phyloP scores from a whole-genome alignment of 2,329 filamentous ascomycete species.

The Penicillium polonicum region DNA sequence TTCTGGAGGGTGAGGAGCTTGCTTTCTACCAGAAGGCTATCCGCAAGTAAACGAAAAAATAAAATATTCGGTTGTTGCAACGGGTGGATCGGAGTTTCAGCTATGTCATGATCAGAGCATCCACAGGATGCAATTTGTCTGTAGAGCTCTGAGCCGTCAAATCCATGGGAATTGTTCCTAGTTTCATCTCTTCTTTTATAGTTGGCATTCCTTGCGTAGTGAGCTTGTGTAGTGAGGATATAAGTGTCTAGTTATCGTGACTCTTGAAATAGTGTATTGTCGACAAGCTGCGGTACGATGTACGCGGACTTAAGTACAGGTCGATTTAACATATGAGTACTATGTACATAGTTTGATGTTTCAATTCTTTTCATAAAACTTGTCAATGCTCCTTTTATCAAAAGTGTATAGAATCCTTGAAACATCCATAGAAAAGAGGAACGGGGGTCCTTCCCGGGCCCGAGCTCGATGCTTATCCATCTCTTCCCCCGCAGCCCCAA shows the following conservation, averaged over 20 bases:
- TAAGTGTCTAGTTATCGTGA: neutral
- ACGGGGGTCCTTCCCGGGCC: neutral
- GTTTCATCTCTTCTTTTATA: slow-evolving; percentile 22
- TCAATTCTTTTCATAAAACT: neutral
- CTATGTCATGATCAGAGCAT: slow-evolving; percentile 39
- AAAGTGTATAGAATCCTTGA: neutral
- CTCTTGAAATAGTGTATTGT: neutral
- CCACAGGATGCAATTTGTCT: slow-evolving; percentile 35
- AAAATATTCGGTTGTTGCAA: slow-evolving; percentile 29
- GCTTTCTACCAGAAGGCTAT: slow-evolving; percentile 99
- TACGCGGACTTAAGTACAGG: neutral
- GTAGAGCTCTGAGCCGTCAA: slow-evolving; percentile 41
- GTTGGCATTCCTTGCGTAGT: slow-evolving; percentile 5
- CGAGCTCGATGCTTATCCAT: neutral
- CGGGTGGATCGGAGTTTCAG: slow-evolving; percentile 42
- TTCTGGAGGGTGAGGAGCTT: slow-evolving; percentile 98
- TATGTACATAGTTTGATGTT: neutral
- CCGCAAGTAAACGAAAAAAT: slow-evolving; percentile 75
- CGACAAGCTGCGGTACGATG: neutral
- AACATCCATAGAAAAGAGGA: neutral
- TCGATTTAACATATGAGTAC: neutral
- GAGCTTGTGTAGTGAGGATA: neutral
- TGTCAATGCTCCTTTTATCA: neutral
- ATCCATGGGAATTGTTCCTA: slow-evolving; percentile 39
- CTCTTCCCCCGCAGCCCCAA: slow-evolving; percentile 1